Percentiles rank a stretch among this genome's conserved stretches.
These are phyloP conservation scores for Eutypella sp. DNA, from an alignment of 2,329 filamentous ascomycete genomes.

Conservation along the genomic window DNA sequence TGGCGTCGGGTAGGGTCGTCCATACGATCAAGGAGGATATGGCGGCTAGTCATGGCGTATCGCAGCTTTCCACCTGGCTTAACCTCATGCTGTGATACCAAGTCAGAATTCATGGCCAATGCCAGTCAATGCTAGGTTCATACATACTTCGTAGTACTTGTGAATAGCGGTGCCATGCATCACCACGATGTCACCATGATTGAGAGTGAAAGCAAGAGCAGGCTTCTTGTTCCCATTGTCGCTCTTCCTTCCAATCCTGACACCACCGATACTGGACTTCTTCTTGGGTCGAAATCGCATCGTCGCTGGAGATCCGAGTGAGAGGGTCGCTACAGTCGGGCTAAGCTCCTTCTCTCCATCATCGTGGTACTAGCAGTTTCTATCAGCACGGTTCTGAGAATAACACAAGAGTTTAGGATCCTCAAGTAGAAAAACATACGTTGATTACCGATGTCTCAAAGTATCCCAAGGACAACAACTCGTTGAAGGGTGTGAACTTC, in stretches of 20 bases:
- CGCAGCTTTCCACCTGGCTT: constrained; percentile 44
- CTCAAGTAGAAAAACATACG: constrained; percentile 29
- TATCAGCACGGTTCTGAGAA: not conserved
- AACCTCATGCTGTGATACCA: constrained; percentile 41
- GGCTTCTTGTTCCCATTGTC: constrained; percentile 21
- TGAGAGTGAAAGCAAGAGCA: constrained; percentile 38
- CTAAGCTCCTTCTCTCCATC: constrained; percentile 61
- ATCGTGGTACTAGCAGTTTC: constrained; percentile 49
- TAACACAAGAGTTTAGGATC: not conserved
- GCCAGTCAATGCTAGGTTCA: not conserved
- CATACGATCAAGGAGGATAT: constrained; percentile 42
- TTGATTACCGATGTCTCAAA: constrained; percentile 55
- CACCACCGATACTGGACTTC: constrained; percentile 12
- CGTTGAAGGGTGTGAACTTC: constrained; percentile 50
- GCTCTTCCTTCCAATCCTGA: constrained; percentile 20
- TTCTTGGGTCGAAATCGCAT: constrained; percentile 57
- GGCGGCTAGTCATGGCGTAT: constrained; percentile 53
- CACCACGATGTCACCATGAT: constrained; percentile 60
- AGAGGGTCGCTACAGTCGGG: constrained; percentile 57
- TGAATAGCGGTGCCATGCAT: constrained; percentile 60
- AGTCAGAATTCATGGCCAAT: constrained; percentile 13
- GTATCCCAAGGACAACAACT: constrained; percentile 58
- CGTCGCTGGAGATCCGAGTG: constrained; percentile 50
- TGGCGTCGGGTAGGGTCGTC: constrained; percentile 17
- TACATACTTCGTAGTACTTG: constrained; percentile 48